Evolutionary conservation across 2,329 filamentous ascomycete genomes (phyloP).

Genomic region (Sarocladium oryzae): DNA sequence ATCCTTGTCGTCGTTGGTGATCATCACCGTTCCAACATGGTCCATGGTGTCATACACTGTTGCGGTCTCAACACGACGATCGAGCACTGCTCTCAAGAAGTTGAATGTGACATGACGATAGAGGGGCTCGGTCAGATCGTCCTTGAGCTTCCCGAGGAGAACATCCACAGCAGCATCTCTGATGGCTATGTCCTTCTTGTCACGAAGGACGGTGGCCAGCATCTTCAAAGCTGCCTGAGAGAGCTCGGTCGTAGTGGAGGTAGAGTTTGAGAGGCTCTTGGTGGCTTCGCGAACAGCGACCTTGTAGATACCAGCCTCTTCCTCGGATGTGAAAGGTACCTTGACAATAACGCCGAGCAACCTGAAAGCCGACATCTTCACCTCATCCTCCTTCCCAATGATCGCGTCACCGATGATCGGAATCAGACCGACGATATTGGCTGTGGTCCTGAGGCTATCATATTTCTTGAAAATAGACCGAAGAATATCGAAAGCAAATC

Average conservation of each 20-base stretch:
- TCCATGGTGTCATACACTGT: slow-evolving; percentile 89
- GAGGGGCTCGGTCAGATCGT: slow-evolving; percentile 87
- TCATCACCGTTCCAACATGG: slow-evolving; percentile 84
- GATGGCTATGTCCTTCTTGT: slow-evolving; percentile 67
- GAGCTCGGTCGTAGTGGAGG: slow-evolving; percentile 74
- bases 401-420: slow-evolving; percentile 85
- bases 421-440: slow-evolving; percentile 78
- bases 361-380: slow-evolving; percentile 81
- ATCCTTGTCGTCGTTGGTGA: slow-evolving; percentile 86
- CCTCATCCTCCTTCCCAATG: slow-evolving; percentile 79
- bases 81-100: slow-evolving; percentile 82
- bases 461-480: slow-evolving; percentile 82
- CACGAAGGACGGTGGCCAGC: slow-evolving; percentile 75
- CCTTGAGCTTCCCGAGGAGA: slow-evolving; percentile 72
- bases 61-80: slow-evolving; percentile 77
- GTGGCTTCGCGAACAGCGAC: slow-evolving; percentile 83
- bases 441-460: slow-evolving; percentile 68
- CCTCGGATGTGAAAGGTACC: slow-evolving; percentile 70
- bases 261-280: slow-evolving; percentile 68
- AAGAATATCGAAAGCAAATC: slow-evolving; percentile 82
- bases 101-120: slow-evolving; percentile 91
- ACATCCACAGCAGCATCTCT: slow-evolving; percentile 79
- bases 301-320: slow-evolving; percentile 56
- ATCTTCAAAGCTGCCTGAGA: slow-evolving; percentile 86
- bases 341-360: slow-evolving; percentile 81